Evolutionary conservation across 225 moss, liverwort and hornwort genomes (phyloP).

Genomic region (Thuidium tamariscinum): DNA sequence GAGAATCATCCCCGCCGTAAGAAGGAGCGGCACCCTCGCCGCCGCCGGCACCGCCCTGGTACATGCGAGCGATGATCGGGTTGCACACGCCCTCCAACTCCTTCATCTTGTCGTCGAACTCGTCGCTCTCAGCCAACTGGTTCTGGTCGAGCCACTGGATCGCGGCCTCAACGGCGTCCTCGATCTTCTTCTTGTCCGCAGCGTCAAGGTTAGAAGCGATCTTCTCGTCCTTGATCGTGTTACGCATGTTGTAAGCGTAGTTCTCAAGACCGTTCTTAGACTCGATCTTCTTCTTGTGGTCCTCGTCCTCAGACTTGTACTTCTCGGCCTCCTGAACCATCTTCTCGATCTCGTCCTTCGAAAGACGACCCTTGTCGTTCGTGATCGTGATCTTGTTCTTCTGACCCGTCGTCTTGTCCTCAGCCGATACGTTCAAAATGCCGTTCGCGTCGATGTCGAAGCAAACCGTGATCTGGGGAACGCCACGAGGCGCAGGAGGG

Average conservation of each 20-base stretch:
- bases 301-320: conserved; percentile 25
- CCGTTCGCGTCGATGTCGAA: neutral
- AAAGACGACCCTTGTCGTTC: conserved; percentile 22
- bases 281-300: conserved; percentile 37
- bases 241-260: neutral
- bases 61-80: conserved; percentile 61
- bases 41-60: conserved; percentile 48
- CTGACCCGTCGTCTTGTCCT: conserved; percentile 37
- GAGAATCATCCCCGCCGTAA: conserved; percentile 14
- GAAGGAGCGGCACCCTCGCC: conserved; percentile 25
- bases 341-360: conserved; percentile 31
- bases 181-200: conserved; percentile 21
- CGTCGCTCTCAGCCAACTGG: conserved; percentile 49
- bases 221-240: conserved; percentile 11
- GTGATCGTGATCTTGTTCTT: conserved; percentile 32
- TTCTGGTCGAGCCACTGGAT: conserved; percentile 63
- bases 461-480: neutral
- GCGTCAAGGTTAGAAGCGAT: conserved; percentile 10
- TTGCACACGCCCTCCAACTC: conserved; percentile 35
- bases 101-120: conserved; percentile 44
- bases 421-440: conserved; percentile 24
- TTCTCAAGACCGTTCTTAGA: conserved; percentile 14
- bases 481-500: neutral
- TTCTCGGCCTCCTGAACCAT: conserved; percentile 27
- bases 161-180: conserved; percentile 9